Evolutionary conservation across 1,139 yeast species (phyloP), one percentile per base, ranked within the genome.

Genomic region (Yamadazyma epiphylla): DNA sequence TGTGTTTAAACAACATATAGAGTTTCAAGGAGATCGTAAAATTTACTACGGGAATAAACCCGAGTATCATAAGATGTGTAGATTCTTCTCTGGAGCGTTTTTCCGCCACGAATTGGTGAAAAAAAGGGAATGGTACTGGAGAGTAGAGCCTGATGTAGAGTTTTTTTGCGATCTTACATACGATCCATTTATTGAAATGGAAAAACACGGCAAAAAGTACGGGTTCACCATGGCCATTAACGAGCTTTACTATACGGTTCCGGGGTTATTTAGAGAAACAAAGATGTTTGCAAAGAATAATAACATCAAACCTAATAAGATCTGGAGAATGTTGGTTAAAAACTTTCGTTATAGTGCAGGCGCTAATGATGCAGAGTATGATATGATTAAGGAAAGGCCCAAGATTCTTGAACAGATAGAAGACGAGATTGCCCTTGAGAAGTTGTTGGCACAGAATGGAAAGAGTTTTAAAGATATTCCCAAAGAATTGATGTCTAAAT

Each of bases 141-240:
- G 96, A 32, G 87, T 89, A 7, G 96, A 89, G 54, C 96, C 96
- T 2, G 81, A 83, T 41, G 91, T 89, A 26, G 81, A 85, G 41
- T 88, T 85, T 53, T 87, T 70, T 50, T 89, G 97, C 58, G 96
- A 88, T 53, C 60, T 87, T 29, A 83, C 95, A 0, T 87, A 88
- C 57, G 96, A 89, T 56, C 95, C 96, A 13, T 89, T 89, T 51
- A 46, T 71, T 15, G 88, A 82, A 47, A 86, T 89, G 96, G 76
- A 74, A 32, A 67, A 64, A 32, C 50, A 56, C 34, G 74, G 76
- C 27, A 88, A 88, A 55, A 77, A 74, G 42, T 88, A 88, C 48
- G 96, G 96, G 0, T 89, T 85, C 54, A 85, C 84, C 9, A 80
- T 88, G 13, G 63, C 83, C 35, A 74, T 88, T 32, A 71, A 74